A percentile compares a stretch with the other conserved stretches of the same genome.
Conservation (phyloP, 2,329 filamentous ascomycete genomes). For the Myotisia sp. region DNA sequence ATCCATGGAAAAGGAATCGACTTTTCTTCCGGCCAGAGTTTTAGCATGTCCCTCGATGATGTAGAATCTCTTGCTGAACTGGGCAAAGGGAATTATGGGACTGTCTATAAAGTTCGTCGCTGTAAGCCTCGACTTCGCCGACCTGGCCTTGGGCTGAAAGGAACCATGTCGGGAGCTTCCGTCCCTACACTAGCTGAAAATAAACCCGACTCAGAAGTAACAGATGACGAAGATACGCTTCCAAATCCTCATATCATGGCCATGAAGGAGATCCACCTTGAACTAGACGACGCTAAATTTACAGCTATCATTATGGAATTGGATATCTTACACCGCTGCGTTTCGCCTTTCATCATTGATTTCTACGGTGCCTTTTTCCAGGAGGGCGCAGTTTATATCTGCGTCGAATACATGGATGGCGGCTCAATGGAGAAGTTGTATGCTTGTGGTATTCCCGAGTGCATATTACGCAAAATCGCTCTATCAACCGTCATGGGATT, state of each 20-base stretch:
- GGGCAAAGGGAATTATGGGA: conserved; percentile 96
- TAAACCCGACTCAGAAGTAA: conserved; percentile 14
- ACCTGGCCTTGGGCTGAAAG: conserved; percentile 45
- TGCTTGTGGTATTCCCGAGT: conserved; percentile 74
- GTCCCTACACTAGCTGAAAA: neutral
- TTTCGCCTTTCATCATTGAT: conserved; percentile 93
- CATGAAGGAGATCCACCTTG: conserved; percentile 96
- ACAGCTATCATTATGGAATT: conserved; percentile 95
- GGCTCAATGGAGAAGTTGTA: conserved; percentile 96
- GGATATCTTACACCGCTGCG: conserved; percentile 85
- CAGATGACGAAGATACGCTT: conserved; percentile 16
- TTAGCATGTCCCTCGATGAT: conserved; percentile 90
- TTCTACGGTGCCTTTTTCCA: conserved; percentile 99
- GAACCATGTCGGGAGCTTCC: conserved; percentile 26
- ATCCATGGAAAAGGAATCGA: conserved; percentile 83
- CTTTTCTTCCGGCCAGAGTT: conserved; percentile 76
- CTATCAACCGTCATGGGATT: conserved; percentile 80
- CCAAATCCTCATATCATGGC: conserved; percentile 80
- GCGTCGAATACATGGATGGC: conserved; percentile 98
- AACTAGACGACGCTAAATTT: conserved; percentile 93
- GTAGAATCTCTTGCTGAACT: conserved; percentile 86
- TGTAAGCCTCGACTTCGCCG: conserved; percentile 52
- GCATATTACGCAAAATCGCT: conserved; percentile 77
- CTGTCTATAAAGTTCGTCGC: conserved; percentile 91
- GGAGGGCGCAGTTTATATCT: conserved; percentile 96